Evolutionary conservation across 768 basidiomycete species (phyloP), one percentile per base, ranked within the genome.

Genomic region (Plicaturopsis crispa): DNA sequence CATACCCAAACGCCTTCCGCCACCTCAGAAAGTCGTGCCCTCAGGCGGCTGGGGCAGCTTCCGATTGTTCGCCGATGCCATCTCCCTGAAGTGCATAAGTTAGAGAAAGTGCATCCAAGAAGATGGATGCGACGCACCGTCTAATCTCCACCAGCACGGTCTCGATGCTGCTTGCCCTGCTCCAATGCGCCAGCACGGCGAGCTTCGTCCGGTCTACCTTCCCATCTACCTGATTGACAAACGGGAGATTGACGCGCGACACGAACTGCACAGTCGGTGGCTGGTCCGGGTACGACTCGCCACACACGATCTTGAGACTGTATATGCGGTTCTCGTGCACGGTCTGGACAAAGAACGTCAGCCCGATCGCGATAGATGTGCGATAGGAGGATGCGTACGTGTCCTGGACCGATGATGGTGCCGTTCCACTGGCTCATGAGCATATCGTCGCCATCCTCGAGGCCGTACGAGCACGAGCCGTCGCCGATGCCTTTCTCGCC

Each of bases 401-500:
- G 93, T 36, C 93, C 93, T 22, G 96, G 96, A 6, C 96, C 96
- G 45, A 99, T 90, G 67, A 99, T 93, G 16, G 96, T 99, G 36
- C 96, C 94, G 55, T 96, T 97, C 96, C 96, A 99, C 60, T 89
- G 73, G 65, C 78, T 84, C 93, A 99, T 97, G 69, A 89, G 69
- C 67, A 94, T 84, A 73, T 98, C 96, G 57, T 98, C 93, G 50
- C 81, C 63, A 61, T 97, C 90, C 65, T 90, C 89, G 43, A 99
- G 69, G 28, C 96, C 96, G 53, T 98, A 99, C 14, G 91, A 94
- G 67, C 91, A 96, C 13, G 87, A 90, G 39, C 93, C 94, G 66
- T 97, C 94, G 46, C 94, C 94, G 57, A 98, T 91, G 37, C 96
- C 96, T 62, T 99, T 99, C 73, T 99, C 96, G 54, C 96, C 96